A percentile compares a stretch with the other conserved stretches of the same genome.
phyloP scores from a whole-genome alignment of 2,329 filamentous ascomycete species.

The Cladosporium colombiae region DNA sequence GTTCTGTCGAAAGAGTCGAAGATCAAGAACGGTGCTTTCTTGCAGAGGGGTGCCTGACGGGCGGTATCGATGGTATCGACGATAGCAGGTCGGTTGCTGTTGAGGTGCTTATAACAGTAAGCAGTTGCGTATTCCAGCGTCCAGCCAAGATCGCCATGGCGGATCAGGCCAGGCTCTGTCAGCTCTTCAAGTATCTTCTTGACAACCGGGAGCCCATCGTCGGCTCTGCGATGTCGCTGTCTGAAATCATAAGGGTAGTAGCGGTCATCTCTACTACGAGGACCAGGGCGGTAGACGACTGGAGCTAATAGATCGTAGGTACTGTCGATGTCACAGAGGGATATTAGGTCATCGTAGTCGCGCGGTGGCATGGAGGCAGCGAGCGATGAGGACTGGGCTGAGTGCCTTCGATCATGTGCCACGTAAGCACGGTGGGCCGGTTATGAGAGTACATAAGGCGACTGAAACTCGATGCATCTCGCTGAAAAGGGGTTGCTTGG shows the following conservation, averaged over 20 bases:
- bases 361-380: constrained; percentile 14
- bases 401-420: neutral
- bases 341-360: constrained; percentile 21
- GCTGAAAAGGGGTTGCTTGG: constrained; percentile 12
- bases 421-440: constrained; percentile 3
- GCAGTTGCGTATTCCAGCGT: constrained; percentile 46
- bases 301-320: neutral
- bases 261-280: constrained; percentile 11
- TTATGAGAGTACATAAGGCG: constrained; percentile 8
- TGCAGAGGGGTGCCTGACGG: constrained; percentile 29
- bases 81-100: constrained; percentile 29
- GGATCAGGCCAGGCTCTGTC: constrained; percentile 22
- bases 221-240: neutral
- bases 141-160: constrained; percentile 40
- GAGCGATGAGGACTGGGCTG: neutral
- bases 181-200: constrained; percentile 15
- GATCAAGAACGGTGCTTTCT: constrained; percentile 36
- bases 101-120: constrained; percentile 40
- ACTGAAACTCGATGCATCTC: constrained; percentile 13
- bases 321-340: constrained; percentile 18
- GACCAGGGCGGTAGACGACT: constrained; percentile 6
- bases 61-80: constrained; percentile 31
- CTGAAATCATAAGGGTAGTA: constrained; percentile 9
- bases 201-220: constrained; percentile 2
- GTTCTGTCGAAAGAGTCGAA: constrained; percentile 41